phyloP scores from a whole-genome alignment of 2,329 filamentous ascomycete species.

The Trichoderma lentiforme region DNA sequence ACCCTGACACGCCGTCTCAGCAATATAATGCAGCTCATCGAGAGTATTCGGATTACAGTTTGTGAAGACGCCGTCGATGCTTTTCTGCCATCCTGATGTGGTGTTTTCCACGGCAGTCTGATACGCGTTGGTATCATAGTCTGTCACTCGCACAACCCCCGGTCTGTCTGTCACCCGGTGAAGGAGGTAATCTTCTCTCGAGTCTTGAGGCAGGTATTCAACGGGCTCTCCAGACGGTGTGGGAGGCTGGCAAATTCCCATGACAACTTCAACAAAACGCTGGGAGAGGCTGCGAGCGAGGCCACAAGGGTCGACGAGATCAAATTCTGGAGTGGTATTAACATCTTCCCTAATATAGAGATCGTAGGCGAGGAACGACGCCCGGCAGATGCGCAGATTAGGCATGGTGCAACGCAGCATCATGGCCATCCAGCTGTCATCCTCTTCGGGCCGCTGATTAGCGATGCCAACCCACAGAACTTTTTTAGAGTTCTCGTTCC shows the following conservation, averaged over 20 bases:
- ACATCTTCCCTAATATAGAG: conserved; percentile 36
- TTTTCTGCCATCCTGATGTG: conserved; percentile 41
- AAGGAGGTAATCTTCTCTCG: conserved; percentile 27
- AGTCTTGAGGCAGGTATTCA: conserved; percentile 33
- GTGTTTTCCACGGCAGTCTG: conserved; percentile 38
- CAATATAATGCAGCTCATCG: conserved; percentile 43
- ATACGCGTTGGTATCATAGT: conserved; percentile 38
- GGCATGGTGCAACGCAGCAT: conserved; percentile 36
- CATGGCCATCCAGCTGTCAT: conserved; percentile 43
- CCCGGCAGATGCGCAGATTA: conserved; percentile 41
- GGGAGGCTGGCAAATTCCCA: conserved; percentile 39
- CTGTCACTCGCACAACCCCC: conserved; percentile 28
- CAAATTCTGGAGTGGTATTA: conserved; percentile 33
- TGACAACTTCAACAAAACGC: conserved; percentile 46
- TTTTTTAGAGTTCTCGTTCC: conserved; percentile 33
- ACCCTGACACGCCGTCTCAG: conserved; percentile 42
- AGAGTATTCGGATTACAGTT: conserved; percentile 44
- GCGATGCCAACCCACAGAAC: conserved; percentile 46
- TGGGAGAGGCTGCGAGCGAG: conserved; percentile 41
- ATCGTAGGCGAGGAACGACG: conserved; percentile 44
- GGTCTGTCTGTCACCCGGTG: conserved; percentile 27
- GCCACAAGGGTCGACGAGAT: conserved; percentile 41
- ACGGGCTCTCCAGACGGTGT: conserved; percentile 32
- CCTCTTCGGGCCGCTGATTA: conserved; percentile 37
- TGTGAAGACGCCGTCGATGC: conserved; percentile 43